Evolutionary conservation across 192 early-diverging fungal genomes (phyloP), one percentile per base, ranked within the genome.

Genomic region (Coemansia sp.): DNA sequence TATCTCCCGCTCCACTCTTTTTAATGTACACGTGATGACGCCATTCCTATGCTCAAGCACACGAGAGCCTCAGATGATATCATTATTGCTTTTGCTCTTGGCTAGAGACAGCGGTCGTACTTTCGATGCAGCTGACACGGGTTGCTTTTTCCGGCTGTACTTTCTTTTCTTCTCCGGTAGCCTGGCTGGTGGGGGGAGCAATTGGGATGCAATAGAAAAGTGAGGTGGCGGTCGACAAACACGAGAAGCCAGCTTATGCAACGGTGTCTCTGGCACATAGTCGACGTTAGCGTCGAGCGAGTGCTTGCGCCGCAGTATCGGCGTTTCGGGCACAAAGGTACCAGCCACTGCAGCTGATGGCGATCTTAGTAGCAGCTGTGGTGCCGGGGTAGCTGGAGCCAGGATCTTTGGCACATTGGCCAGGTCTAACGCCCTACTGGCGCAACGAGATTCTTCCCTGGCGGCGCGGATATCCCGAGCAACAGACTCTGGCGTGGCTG

Each of bases 401-500:
- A 55, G 28, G 51, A 55, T 28, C 28, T 5, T 14, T 11, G 51
- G 51, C 26, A 55, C 51, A 14, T 13, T 13, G 14, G 26, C 51
- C 28, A 55, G 16, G 13, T 55, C 51, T 16, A 55, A 26, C 4
- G 14, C 5, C 8, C 51, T 55, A 31, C 26, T n/a, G 26, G 20
- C 20, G n/a, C 16, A 14, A n/a, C 39, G 39, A 13, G 51, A 11
- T 5, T 9, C 13, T 6, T 51, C 23, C 31, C 14, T 33, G 9
- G 56, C 56, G 4, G 28, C 56, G 5, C 56, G 34, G 8, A 42
- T 56, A 7, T 66, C 65, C 20, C 65, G 55, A 43, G 65, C 65
- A 40, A 66, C 42, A 11, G 65, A 58, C 16, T 66, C 55, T 56
- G 65, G 65, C 5, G 65, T 66, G 8, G 38, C 37, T 42, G 59